A percentile compares a stretch with the other conserved stretches of the same genome.
Conservation (phyloP, 2,329 filamentous ascomycete genomes). For the Helicocarpus griseus region DNA sequence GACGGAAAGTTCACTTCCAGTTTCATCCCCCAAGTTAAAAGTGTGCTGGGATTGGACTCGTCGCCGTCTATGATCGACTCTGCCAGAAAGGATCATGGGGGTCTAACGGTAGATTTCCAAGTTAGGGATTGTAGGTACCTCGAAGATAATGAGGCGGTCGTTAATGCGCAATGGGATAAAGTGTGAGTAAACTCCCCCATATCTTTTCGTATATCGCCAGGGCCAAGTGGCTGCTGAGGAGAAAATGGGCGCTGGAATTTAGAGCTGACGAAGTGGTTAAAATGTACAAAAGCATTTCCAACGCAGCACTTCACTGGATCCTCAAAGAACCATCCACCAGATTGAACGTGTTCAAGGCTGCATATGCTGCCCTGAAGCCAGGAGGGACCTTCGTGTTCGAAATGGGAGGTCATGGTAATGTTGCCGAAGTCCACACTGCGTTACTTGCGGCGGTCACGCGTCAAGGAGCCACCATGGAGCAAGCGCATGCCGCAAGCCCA, state of each 20-base stretch:
- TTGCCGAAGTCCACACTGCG: conserved; percentile 52
- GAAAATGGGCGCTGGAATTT: not conserved
- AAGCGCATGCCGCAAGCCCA: conserved; percentile 44
- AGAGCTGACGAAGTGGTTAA: not conserved
- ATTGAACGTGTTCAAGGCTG: conserved; percentile 43
- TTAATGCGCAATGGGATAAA: conserved; percentile 37
- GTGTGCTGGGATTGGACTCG: conserved; percentile 50
- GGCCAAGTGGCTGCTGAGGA: not conserved
- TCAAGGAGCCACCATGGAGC: conserved; percentile 42
- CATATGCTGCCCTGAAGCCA: conserved; percentile 40
- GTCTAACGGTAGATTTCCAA: conserved; percentile 18
- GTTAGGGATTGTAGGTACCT: conserved; percentile 28
- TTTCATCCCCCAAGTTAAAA: conserved; percentile 40
- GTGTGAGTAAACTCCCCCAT: conserved; percentile 27
- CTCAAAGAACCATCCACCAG: conserved; percentile 41
- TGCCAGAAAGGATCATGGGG: conserved; percentile 36
- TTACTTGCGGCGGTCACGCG: conserved; percentile 44
- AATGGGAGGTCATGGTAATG: conserved; percentile 62
- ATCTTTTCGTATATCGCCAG: not conserved
- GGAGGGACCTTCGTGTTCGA: conserved; percentile 57
- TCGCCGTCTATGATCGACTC: conserved; percentile 51
- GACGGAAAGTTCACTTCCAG: conserved; percentile 52
- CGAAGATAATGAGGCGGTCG: conserved; percentile 17
- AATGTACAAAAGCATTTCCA: conserved; percentile 44
- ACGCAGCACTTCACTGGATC: conserved; percentile 60